Percentiles rank a stretch among this genome's conserved stretches.
Conservation (phyloP, 1,284 basidiomycete species). For the Heterobasidion annosum region DNA sequence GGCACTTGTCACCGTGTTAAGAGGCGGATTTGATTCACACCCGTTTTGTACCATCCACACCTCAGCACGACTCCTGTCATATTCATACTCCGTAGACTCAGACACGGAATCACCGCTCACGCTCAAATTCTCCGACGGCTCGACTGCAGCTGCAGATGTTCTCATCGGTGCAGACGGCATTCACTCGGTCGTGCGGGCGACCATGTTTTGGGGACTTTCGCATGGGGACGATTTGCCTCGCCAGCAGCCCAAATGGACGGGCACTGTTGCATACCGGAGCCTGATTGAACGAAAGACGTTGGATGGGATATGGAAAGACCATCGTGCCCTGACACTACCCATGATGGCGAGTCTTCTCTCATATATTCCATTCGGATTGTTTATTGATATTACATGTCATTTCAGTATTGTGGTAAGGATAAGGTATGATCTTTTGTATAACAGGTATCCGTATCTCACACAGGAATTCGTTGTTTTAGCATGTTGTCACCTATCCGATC, state of each 20-base stretch:
- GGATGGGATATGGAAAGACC: constrained; percentile 21
- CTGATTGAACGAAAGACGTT: constrained; percentile 24
- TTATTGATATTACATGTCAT: not conserved
- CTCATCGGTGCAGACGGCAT: constrained; percentile 38
- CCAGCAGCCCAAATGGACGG: constrained; percentile 28
- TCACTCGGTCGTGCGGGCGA: constrained; percentile 25
- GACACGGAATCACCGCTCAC: constrained; percentile 11
- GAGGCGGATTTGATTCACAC: constrained; percentile 13
- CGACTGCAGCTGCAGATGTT: constrained; percentile 27
- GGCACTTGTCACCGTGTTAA: not conserved
- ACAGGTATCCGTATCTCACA: too few species aligned
- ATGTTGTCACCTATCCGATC: constrained; percentile 18
- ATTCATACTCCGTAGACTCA: constrained; percentile 5
- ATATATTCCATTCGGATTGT: not conserved
- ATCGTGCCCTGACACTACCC: constrained; percentile 19
- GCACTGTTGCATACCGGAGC: constrained; percentile 31
- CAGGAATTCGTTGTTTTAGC: constrained; percentile 6
- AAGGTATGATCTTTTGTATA: constrained; percentile 18
- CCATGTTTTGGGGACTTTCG: constrained; percentile 20
- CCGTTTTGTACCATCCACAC: constrained; percentile 22
- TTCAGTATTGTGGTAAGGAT: constrained; percentile 35
- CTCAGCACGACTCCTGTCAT: constrained; percentile 19
- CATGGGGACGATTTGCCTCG: constrained; percentile 8
- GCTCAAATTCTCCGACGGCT: constrained; percentile 26
- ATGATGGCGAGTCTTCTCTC: constrained; percentile 6